Evolutionary conservation across 1,139 yeast species (phyloP), one percentile per base, ranked within the genome.

Genomic region (Taphrina sp.): DNA sequence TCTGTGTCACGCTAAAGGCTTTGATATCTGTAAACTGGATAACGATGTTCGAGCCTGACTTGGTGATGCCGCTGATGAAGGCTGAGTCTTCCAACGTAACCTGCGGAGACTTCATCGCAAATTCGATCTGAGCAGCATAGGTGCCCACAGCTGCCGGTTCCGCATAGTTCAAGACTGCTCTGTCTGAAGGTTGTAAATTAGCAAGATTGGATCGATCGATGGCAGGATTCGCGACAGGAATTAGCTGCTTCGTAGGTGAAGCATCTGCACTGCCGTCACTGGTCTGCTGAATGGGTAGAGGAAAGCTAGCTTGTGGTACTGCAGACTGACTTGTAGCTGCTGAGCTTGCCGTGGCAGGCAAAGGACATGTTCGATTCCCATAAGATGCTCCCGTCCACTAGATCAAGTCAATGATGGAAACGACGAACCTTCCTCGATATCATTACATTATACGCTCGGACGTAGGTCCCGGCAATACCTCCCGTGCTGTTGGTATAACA

Each of bases 181-280:
- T 12, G 16, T 33, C 36, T 12, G 36, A 33, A 5, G 36, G 36
- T 5, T n/a, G 5, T 4, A 33, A 17, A 33, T 5, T 5, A 14
- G 36, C n/a, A 5, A 33, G 36, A 33, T 12, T 33, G 16, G 36
- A 33, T n/a, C 17, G 4, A 33, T 33, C 36, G 4, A 33, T 33
- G n/a, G 36, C 36, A 33, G 36, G 36, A 33, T 33, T 33, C n/a
- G 36, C n/a, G 5, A 33, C 36, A 14, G 36, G 36, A 33, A 33
- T 33, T 17, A 33, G 16, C n/a, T 33, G 36, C n/a, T 33, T 33
- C 10, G 36, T n/a, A n/a, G n/a, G n/a, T n/a, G n/a, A n/a, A n/a
- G n/a, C n/a, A n/a, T n/a, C n/a, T n/a, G n/a, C n/a, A n/a, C n/a
- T n/a, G n/a, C n/a, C n/a, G n/a, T n/a, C n/a, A n/a, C n/a, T n/a